phyloP scores from a whole-genome alignment of 2,329 filamentous ascomycete species.

The Endocalyx cinctus region DNA sequence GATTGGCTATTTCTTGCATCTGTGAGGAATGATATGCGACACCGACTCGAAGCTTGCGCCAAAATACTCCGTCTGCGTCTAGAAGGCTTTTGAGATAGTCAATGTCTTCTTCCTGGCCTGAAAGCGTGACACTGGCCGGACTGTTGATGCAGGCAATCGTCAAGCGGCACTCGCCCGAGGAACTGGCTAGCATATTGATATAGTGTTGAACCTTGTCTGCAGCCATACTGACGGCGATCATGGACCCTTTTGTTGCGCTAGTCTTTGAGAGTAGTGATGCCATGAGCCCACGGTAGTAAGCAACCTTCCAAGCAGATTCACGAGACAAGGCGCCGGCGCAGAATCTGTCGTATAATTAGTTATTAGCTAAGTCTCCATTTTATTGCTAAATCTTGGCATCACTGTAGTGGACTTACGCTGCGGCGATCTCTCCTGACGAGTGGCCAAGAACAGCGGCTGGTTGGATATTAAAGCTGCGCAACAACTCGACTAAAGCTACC shows the following conservation, averaged over 20 bases:
- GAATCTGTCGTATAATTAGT: too few species aligned
- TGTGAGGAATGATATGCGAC: background rate
- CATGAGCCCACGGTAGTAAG: background rate
- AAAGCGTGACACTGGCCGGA: slow-evolving; percentile 20
- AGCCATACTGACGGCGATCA: background rate
- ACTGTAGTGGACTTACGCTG: slow-evolving; percentile 22
- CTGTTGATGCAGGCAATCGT: slow-evolving; percentile 21
- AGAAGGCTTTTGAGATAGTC: background rate
- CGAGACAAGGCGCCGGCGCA: background rate
- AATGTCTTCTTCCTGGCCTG: slow-evolving; percentile 9
- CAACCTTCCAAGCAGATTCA: background rate
- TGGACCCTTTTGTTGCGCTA: background rate
- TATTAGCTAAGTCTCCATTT: too few species aligned
- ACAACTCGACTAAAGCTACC: slow-evolving; percentile 24
- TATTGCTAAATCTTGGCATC: too few species aligned
- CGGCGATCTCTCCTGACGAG: slow-evolving; percentile 28
- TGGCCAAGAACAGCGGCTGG: slow-evolving; percentile 20
- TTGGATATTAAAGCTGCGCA: slow-evolving; percentile 10
- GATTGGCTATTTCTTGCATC: background rate
- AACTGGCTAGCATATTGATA: too few species aligned
- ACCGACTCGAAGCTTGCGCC: background rate
- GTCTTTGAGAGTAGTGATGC: background rate
- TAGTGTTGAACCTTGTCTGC: background rate
- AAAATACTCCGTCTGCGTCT: background rate
- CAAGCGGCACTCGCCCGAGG: slow-evolving; percentile 7